Evolutionary conservation across 805 yeast species (phyloP), one percentile per base, ranked within the genome.

Genomic region (Metschnikowia orientalis): DNA sequence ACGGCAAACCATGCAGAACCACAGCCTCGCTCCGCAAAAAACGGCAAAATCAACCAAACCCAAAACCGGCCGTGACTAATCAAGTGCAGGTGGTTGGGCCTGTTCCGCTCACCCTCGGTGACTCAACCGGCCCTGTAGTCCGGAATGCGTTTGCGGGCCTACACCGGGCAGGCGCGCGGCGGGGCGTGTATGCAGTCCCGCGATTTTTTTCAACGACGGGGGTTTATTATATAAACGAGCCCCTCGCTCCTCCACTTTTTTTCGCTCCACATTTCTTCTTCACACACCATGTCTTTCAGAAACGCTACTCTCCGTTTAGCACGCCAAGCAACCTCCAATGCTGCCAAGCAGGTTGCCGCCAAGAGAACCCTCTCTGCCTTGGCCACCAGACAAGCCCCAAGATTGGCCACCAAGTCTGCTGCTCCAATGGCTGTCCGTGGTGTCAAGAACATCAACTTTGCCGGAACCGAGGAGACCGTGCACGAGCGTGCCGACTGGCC

Each of bases 401-500:
- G 26, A 26, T 32, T 37, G 23, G 60, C 58, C 40, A 47, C 67
- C 40, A 59, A 50, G 53, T 53, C 61, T 30, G 42, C 64, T 60
- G 55, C 59, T 36, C 63, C 73, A 57, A 58, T 70, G 49, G 79
- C 81, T 52, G 67, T 74, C 54, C 86, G 98, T 72, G 97, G 97
- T 72, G 63, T 90, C 60, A 88, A 92, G 78, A 79, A 85, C 72
- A 92, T 92, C 74, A 86, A 87, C 81, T 92, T 92, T 59, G 96
- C 87, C 66, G 97, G 97, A 70, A 77, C 79, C 51, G 86, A 81
- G 57, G 98, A 92, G 77, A 69, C 81, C 52, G 98, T 92, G 52
- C 90, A 92, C 76, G 97, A 92, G 77, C 86, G 98, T 72, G 81
- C 88, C 56, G 98, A 92, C 84, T 92, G 98, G 98, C 98, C 98